Conservation (phyloP, 2,329 filamentous ascomycete species). For the Alternaria viburni region DNA sequence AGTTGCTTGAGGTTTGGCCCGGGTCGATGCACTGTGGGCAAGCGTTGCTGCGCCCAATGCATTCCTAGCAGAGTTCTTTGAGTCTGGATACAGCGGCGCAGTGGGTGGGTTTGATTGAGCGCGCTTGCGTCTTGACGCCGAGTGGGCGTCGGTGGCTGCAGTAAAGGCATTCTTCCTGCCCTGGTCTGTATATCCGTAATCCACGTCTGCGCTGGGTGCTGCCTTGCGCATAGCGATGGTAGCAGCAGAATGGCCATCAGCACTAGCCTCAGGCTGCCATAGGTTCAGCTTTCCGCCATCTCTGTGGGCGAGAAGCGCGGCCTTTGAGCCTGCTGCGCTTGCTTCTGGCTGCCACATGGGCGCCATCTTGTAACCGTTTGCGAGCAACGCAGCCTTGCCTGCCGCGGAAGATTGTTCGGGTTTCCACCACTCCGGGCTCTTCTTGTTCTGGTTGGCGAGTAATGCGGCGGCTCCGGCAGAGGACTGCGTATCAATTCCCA, state of each 20-base stretch:
- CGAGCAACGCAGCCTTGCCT: conserved; percentile 63
- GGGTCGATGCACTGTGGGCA: conserved; percentile 60
- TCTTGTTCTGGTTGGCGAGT: conserved; percentile 74
- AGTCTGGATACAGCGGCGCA: conserved; percentile 59
- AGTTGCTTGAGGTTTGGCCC: conserved; percentile 23
- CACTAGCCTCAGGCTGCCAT: conserved; percentile 58
- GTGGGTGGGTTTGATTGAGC: conserved; percentile 65
- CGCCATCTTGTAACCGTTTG: conserved; percentile 66
- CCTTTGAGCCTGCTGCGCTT: conserved; percentile 73
- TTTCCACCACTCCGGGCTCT: conserved; percentile 69
- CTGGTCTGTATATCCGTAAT: conserved; percentile 57
- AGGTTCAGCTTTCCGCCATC: conserved; percentile 60
- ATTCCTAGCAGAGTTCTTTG: conserved; percentile 67
- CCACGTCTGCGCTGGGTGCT: conserved; percentile 52
- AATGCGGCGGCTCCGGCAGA: conserved; percentile 78
- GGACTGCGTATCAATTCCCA: conserved; percentile 62
- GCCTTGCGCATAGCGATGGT: conserved; percentile 68
- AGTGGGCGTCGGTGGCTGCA: conserved; percentile 80
- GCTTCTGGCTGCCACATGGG: conserved; percentile 69
- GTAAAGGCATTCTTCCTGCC: conserved; percentile 70
- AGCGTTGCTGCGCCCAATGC: conserved; percentile 75
- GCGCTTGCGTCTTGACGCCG: conserved; percentile 61
- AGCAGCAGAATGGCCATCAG: conserved; percentile 71
- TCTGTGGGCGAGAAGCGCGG: conserved; percentile 70
- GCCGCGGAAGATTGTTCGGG: conserved; percentile 65